Base-by-base conservation (phyloP, 768 basidiomycete genomes). In the Hygrocybe coccinea region DNA sequence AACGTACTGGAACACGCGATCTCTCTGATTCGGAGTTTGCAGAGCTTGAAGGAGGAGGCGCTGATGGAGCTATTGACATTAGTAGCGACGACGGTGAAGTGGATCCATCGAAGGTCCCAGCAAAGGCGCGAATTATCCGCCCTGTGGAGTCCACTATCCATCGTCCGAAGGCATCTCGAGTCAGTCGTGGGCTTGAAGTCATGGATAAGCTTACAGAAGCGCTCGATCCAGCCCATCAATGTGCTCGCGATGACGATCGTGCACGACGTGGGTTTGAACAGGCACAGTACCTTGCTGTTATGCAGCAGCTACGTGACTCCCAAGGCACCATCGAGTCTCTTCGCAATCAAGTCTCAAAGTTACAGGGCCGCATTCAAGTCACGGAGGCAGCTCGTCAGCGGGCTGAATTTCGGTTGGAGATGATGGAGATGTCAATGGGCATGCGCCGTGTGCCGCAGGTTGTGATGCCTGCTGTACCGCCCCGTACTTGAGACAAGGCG, bases 21-120 rank as follows among this genome's bases (percentile, higher is more conserved):
- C 54, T 69, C 17, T 38, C 59, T 10, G 59, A 67, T 25, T 52
- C 51, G 43, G 56, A 56, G 4, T 57, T 63, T 14, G 57, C 56
- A 43, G 47, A 55, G 5, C 46, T 9, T n/a, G 54, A 54, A n/a
- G 53, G 48, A 2, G 55, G 53, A 17, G 35, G 9, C 19, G 24
- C 29, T 3, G 48, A 29, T 24, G 34, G 24, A 15, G 10, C 10
- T 38, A 15, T 39, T 21, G 6, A 6, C 41, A 47, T 47, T 29
- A 22, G 35, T 17, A 45, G 51, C 29, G 37, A 25, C 2, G 41
- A 44, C 3, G 51, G 14, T 17, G 21, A 6, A 14, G n/a, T 2
- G 14, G 8, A 2, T 35, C 33, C 49, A 2, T 1, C 14, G 35
- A 37, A 19, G 17, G 14, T 35, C 5, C 33, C 17, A 10, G 10